These are phyloP conservation scores for Coemansia sp. DNA, from an alignment of 192 early-diverging fungal species.

Conservation along the genomic window DNA sequence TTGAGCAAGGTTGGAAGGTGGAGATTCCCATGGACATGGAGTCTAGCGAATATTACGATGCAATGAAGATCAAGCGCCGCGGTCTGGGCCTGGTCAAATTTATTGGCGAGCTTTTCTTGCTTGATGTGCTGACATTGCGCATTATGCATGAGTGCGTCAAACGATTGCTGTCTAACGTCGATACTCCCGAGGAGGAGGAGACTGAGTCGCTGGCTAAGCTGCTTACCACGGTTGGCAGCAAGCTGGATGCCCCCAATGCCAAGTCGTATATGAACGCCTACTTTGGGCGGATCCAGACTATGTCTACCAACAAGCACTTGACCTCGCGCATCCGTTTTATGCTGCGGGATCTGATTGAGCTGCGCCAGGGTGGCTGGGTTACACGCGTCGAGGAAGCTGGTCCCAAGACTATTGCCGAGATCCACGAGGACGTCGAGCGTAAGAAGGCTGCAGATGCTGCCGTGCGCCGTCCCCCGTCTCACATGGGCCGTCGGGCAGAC, in stretches of 20 bases:
- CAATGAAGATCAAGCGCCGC: constrained; percentile 89
- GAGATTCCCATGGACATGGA: constrained; percentile 73
- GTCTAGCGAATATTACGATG: constrained; percentile 79
- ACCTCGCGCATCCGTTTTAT: constrained; percentile 91
- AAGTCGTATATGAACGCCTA: constrained; percentile 74
- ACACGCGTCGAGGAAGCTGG: constrained; percentile 61
- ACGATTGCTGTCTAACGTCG: constrained; percentile 69
- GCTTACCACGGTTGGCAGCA: constrained; percentile 82
- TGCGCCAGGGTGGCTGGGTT: constrained; percentile 77
- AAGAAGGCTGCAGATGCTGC: constrained; percentile 71
- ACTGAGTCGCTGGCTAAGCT: constrained; percentile 91
- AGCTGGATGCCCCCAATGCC: constrained; percentile 64
- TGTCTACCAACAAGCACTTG: constrained; percentile 68
- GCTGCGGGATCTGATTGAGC: constrained; percentile 84
- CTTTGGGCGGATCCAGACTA: constrained; percentile 78
- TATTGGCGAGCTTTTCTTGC: constrained; percentile 94
- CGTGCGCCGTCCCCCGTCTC: constrained; percentile 64
- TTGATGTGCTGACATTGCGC: constrained; percentile 85
- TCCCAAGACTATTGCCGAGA: constrained; percentile 90
- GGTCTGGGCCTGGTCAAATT: constrained; percentile 91
- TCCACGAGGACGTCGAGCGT: constrained; percentile 75
- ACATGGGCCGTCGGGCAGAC: constrained; percentile 58
- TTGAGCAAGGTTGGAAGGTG: constrained; percentile 86
- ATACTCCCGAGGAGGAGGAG: constrained; percentile 91
- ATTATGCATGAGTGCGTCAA: constrained; percentile 94